These are phyloP conservation scores for Daldinia loculata DNA, from an alignment of 495 filamentous ascomycete species.

Conservation along the genomic window DNA sequence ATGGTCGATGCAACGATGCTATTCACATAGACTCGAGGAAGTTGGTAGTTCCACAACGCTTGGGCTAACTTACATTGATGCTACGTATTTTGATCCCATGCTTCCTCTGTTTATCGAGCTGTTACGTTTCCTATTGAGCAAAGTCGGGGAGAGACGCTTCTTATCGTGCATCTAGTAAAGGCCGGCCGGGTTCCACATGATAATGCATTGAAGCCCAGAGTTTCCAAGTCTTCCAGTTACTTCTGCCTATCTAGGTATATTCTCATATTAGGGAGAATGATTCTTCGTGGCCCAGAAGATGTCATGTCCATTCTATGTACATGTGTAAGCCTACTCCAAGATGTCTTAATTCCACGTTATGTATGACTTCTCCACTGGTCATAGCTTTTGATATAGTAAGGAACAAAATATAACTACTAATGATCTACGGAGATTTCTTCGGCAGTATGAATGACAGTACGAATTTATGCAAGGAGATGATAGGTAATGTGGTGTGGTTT, in stretches of 20 bases:
- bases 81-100: not conserved
- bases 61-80: not conserved
- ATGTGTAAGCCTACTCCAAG: too few species aligned
- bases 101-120: not conserved
- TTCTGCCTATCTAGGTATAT: not conserved
- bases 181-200: not conserved
- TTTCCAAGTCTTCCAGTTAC: not conserved
- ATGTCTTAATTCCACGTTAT: too few species aligned
- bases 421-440: too few species aligned
- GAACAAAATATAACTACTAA: too few species aligned
- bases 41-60: not conserved
- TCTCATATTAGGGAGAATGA: not conserved
- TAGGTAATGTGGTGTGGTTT: not conserved
- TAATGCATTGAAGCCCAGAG: not conserved
- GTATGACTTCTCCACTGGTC: too few species aligned
- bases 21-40: not conserved
- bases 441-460: not conserved
- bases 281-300: not conserved
- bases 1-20: not conserved
- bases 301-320: not conserved
- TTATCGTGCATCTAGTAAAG: constrained; percentile 4
- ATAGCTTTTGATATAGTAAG: too few species aligned
- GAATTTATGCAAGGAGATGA: not conserved
- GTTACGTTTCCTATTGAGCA: not conserved
- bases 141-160: not conserved